These are phyloP conservation scores for Fragaria vesca DNA, from an alignment of 306 rosid genomes.

Conservation along the genomic window DNA sequence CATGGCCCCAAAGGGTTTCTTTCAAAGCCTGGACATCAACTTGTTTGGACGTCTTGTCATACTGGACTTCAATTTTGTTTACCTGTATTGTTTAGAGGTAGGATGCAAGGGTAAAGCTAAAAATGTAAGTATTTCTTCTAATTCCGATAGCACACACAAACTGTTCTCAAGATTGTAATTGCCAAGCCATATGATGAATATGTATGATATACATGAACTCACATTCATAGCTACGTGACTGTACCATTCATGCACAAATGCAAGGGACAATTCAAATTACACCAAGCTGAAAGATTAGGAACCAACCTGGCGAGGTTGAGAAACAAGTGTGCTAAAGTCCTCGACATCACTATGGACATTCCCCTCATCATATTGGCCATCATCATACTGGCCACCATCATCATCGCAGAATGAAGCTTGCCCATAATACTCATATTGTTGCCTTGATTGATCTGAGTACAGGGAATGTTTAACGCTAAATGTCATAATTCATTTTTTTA, in stretches of 20 bases:
- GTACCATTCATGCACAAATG: neutral
- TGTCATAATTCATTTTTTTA: neutral
- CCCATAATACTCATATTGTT: slow-evolving; percentile 48
- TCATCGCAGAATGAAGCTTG: slow-evolving; percentile 61
- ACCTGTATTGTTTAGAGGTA: slow-evolving; percentile 49
- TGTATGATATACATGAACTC: neutral
- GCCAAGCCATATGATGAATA: neutral
- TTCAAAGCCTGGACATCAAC: slow-evolving; percentile 89
- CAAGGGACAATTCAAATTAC: slow-evolving; percentile 2
- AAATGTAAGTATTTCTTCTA: slow-evolving; percentile 10
- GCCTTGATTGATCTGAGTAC: slow-evolving; percentile 52
- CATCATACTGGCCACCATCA: slow-evolving; percentile 41
- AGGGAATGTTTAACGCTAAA: neutral
- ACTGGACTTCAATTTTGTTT: slow-evolving; percentile 86
- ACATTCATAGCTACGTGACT: neutral
- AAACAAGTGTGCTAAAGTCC: slow-evolving; percentile 66
- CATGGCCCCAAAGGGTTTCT: slow-evolving; percentile 73
- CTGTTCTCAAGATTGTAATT: neutral
- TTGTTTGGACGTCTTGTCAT: slow-evolving; percentile 91
- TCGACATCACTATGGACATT: slow-evolving; percentile 62
- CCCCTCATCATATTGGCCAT: slow-evolving; percentile 59
- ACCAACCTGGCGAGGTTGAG: slow-evolving; percentile 92
- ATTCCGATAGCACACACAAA: neutral
- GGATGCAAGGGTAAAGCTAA: slow-evolving; percentile 25
- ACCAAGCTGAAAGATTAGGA: slow-evolving; percentile 11